Base-by-base conservation (phyloP, 2,329 filamentous ascomycete species). In the Aspergillus ochraceus region DNA sequence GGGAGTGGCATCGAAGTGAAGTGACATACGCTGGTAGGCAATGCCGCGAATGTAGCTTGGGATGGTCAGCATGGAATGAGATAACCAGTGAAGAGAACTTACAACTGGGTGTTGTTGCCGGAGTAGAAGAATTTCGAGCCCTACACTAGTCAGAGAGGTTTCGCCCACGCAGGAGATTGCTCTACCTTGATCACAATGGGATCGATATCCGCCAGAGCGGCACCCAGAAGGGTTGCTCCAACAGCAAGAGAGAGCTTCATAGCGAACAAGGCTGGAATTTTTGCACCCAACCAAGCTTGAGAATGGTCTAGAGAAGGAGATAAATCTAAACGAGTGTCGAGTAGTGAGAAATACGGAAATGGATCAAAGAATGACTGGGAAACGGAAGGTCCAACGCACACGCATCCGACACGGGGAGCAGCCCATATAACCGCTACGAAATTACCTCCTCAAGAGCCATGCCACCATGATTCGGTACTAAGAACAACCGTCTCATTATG, bases 111-210 rank as follows among this genome's bases (percentile, higher is more conserved):
- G 71, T 88, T 88, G 76, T 88, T 89, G 74, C 87, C 89, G 76
- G 90, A 83, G 83, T 90, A 92, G 84, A 94, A 97, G 84, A 96
- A 93, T 78, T 94, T 92, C 71, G 85, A 85, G 64, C 90, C 88
- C 84, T 92, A n/a, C 11, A 19, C 6, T 26, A 9, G n/a, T 32
- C 17, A 30, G 30, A 29, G 1, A 17, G 36, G 11, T 6, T 30
- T 45, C 19, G 6, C 30, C 10, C 4, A 4, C 45, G 26, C 11
- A 29, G 26, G 11, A 10, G 20, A 12, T 19, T 8, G 9, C 19
- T 49, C 6, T 56, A 64, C 64, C 63, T 66, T 92, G 83, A 83
- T 82, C 57, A 83, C 74, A 60, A 84, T 83, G 9, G 81, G 76
- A 62, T 81, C 84, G 52, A 88, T 77, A 62, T 84, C 83, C 56